A percentile compares a stretch with the other conserved stretches of the same genome.
phyloP scores from a whole-genome alignment of 345 rosid species.

The Combretum micranthum region DNA sequence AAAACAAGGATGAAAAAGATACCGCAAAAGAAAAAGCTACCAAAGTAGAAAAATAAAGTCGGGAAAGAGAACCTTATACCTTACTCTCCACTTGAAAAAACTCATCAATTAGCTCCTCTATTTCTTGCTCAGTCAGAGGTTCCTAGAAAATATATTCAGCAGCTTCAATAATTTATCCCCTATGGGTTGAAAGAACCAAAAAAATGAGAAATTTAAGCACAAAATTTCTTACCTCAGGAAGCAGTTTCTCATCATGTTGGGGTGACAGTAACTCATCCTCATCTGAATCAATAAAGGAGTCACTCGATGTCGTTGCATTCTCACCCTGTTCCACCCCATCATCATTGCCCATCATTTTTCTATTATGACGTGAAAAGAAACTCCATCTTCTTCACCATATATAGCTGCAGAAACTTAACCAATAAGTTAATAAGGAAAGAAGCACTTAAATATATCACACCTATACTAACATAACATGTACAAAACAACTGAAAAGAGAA shows the following conservation, averaged over 20 bases:
- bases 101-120: slow-evolving; percentile 77
- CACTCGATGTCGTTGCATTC: slow-evolving; percentile 22
- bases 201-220: slow-evolving; percentile 3
- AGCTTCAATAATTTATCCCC: slow-evolving; percentile 4
- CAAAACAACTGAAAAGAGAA: no score
- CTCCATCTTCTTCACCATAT: no score
- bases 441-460: no score
- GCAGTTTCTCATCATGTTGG: slow-evolving; percentile 46
- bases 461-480: no score
- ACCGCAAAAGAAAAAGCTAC: slow-evolving; percentile 13
- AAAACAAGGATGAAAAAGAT: slow-evolving; percentile 33
- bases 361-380: slow-evolving; percentile 3
- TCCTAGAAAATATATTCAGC: slow-evolving; percentile 26
- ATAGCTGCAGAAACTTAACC: no score
- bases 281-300: slow-evolving; percentile 54
- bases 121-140: slow-evolving; percentile 83
- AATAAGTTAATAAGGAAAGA: no score
- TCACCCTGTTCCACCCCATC: slow-evolving; percentile 6
- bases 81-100: slow-evolving; percentile 84
- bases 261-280: slow-evolving; percentile 43
- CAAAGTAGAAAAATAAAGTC: slow-evolving; percentile 5
- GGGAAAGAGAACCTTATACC: slow-evolving; percentile 41
- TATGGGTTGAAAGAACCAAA: slow-evolving; percentile 1
- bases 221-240: slow-evolving; percentile 43
- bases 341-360: slow-evolving; percentile 30